A percentile compares a stretch with the other conserved stretches of the same genome.
Evolutionary conservation across 2,329 filamentous ascomycete genomes (phyloP).

Genomic region (Penicillium sp.): DNA sequence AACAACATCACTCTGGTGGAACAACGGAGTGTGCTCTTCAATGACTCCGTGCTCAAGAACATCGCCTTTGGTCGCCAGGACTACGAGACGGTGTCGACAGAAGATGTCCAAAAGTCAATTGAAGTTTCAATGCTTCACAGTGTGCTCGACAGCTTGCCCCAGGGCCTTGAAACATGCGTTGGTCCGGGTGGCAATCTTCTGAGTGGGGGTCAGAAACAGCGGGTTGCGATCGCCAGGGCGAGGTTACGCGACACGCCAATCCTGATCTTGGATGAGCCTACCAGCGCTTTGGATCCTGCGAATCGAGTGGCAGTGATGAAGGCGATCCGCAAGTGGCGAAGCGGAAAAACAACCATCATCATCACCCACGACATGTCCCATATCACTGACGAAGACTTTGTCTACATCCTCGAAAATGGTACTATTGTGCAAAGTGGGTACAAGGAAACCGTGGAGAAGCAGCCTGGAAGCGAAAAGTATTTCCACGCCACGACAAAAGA

Average conservation of each 20-base stretch:
- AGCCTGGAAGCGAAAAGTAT: constrained; percentile 33
- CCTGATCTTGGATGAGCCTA: constrained; percentile 85
- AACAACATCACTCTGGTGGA: constrained; percentile 79
- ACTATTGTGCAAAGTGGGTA: constrained; percentile 69
- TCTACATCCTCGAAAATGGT: constrained; percentile 77
- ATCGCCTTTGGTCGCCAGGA: constrained; percentile 69
- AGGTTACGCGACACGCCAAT: constrained; percentile 75
- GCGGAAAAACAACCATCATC: constrained; percentile 82
- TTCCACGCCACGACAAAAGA: constrained; percentile 7
- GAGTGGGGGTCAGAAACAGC: constrained; percentile 83
- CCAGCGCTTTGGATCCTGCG: constrained; percentile 78
- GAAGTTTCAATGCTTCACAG: constrained; percentile 69
- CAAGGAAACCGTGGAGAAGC: constrained; percentile 54
- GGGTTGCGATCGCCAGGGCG: constrained; percentile 78
- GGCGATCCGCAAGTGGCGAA: constrained; percentile 74
- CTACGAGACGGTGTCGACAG: constrained; percentile 51
- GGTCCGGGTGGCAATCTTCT: constrained; percentile 70
- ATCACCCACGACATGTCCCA: constrained; percentile 88
- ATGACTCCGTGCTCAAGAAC: constrained; percentile 76
- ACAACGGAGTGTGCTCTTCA: constrained; percentile 78
- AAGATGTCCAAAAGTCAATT: constrained; percentile 64
- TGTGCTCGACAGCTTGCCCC: constrained; percentile 66
- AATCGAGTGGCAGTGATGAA: constrained; percentile 71
- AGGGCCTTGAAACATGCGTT: constrained; percentile 71
- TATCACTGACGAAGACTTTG: constrained; percentile 70